Evolutionary conservation across 495 filamentous ascomycete genomes (phyloP).

Genomic region (Wilcoxina mikolae): DNA sequence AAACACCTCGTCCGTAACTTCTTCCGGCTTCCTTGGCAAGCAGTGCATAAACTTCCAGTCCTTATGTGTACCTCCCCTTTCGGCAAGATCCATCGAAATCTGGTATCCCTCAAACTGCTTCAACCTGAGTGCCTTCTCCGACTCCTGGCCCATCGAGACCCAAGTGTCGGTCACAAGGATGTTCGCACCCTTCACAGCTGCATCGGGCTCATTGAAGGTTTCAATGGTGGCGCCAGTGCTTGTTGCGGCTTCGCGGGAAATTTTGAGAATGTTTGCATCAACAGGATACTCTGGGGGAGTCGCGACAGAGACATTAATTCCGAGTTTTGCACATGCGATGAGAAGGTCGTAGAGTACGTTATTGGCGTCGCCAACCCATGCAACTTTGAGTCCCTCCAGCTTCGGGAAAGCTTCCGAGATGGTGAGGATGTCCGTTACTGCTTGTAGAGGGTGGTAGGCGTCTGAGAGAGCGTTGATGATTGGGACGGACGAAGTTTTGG

Average conservation of each 20-base stretch:
- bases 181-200: slow-evolving; percentile 78
- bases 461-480: slow-evolving; percentile 91
- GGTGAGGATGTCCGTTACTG: slow-evolving; percentile 82
- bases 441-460: slow-evolving; percentile 81
- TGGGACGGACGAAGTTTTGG: slow-evolving; percentile 67
- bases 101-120: slow-evolving; percentile 81
- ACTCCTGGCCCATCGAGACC: slow-evolving; percentile 89
- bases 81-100: slow-evolving; percentile 66
- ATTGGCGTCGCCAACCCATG: slow-evolving; percentile 94
- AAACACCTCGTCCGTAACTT: slow-evolving; percentile 89
- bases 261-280: slow-evolving; percentile 48
- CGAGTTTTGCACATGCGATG: slow-evolving; percentile 70
- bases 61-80: slow-evolving; percentile 71
- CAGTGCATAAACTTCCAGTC: slow-evolving; percentile 99
- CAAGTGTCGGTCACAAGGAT: slow-evolving; percentile 92
- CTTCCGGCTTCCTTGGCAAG: slow-evolving; percentile 81
- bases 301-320: slow-evolving; percentile 70
- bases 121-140: slow-evolving; percentile 56
- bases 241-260: slow-evolving; percentile 48
- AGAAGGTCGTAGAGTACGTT: slow-evolving; percentile 91
- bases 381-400: slow-evolving; percentile 36
- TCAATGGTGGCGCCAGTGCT: slow-evolving; percentile 53
- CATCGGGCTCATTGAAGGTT: slow-evolving; percentile 58
- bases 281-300: slow-evolving; percentile 74
- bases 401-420: slow-evolving; percentile 56